Evolutionary conservation across 2,329 filamentous ascomycete genomes (phyloP).

Genomic region (Clarireedia monteithiana): DNA sequence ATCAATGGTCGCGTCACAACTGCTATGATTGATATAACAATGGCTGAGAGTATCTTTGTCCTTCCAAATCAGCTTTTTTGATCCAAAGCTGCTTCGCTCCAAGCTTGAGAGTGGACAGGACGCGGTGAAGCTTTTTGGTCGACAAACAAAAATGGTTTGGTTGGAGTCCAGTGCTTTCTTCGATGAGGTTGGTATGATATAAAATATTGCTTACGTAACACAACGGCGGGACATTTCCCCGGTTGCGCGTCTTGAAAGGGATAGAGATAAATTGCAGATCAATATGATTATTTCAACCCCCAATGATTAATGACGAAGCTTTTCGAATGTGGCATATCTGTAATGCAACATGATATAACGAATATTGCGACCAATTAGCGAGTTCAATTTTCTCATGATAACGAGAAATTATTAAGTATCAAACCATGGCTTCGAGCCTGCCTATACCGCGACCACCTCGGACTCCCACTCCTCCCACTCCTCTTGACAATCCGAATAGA

Average conservation of each 20-base stretch:
- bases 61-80: too few relatives aligned
- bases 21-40: too few relatives aligned
- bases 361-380: neutral
- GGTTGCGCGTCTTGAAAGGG: neutral
- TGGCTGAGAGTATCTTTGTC: too few relatives aligned
- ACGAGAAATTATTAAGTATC: conserved; percentile 8
- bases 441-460: conserved; percentile 52
- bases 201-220: conserved; percentile 2
- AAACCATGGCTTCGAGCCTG: conserved; percentile 49
- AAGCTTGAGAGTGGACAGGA: too few relatives aligned
- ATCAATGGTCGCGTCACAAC: too few relatives aligned
- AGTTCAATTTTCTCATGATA: conserved; percentile 1
- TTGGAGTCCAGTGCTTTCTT: too few relatives aligned
- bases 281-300: conserved; percentile 7
- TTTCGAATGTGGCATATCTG: neutral
- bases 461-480: conserved; percentile 56
- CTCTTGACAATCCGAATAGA: conserved; percentile 31
- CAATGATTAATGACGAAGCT: conserved; percentile 2
- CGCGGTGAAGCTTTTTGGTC: too few relatives aligned
- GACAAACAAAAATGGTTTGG: too few relatives aligned
- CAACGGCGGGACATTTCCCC: neutral
- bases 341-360: neutral
- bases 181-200: neutral
- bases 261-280: conserved; percentile 7
- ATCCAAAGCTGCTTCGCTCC: too few relatives aligned